Percentiles rank a stretch among this genome's conserved stretches.
These are phyloP conservation scores for Spongispora temasekensis DNA, from an alignment of 1,284 basidiomycete genomes.

Conservation along the genomic window DNA sequence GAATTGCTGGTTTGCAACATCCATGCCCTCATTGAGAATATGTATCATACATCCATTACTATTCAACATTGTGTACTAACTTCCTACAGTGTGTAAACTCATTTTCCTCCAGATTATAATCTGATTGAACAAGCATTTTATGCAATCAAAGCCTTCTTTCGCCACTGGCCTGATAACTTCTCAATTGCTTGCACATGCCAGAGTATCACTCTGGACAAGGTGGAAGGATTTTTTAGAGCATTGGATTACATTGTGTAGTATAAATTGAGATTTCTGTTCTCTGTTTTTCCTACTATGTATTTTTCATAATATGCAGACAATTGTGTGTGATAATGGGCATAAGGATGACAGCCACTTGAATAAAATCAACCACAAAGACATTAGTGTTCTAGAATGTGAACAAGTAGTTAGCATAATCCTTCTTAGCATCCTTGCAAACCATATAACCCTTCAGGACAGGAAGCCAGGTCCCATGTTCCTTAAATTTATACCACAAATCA, in stretches of 20 bases:
- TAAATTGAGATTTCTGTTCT: background rate
- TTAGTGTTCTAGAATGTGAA: no score
- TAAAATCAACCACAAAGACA: no score
- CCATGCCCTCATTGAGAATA: no score
- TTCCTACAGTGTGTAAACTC: background rate
- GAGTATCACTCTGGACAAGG: slow-evolving; percentile 11
- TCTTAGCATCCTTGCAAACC: background rate
- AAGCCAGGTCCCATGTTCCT: background rate
- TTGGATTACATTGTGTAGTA: slow-evolving; percentile 4
- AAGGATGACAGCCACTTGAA: no score
- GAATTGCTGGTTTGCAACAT: no score
- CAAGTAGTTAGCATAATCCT: no score
- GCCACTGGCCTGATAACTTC: background rate
- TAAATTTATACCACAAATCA: background rate
- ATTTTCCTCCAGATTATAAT: background rate
- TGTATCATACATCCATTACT: background rate
- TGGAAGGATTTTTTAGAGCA: slow-evolving; percentile 5
- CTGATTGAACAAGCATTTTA: background rate
- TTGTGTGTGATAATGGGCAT: no score
- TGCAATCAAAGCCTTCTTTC: slow-evolving; percentile 2
- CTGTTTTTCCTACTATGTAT: background rate
- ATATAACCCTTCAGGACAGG: background rate
- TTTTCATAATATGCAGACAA: background rate
- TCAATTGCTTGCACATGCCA: slow-evolving; percentile 4
- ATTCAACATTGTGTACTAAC: background rate